Evolutionary conservation across 2,329 filamentous ascomycete species (phyloP).

Genomic region (Cordyceps pruinosa): DNA sequence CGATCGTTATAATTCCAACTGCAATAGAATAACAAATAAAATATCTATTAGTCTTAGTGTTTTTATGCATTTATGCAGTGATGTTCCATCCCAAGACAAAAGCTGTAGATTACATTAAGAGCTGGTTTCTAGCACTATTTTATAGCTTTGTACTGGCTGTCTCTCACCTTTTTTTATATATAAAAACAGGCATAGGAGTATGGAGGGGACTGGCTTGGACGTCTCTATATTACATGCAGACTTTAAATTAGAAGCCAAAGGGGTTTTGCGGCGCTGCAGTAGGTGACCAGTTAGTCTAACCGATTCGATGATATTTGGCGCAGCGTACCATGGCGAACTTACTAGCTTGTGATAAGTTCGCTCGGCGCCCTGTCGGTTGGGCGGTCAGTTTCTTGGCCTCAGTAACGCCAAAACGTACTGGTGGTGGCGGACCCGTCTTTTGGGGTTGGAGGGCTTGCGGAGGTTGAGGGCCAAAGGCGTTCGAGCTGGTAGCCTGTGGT

Average conservation of each 20-base stretch:
- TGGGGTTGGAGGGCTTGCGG: slow-evolving; percentile 41
- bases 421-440: slow-evolving; percentile 63
- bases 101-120: slow-evolving; percentile 3
- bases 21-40: too few species aligned
- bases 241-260: slow-evolving; percentile 39
- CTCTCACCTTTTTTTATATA: neutral
- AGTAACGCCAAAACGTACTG: slow-evolving; percentile 80
- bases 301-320: neutral
- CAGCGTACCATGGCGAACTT: slow-evolving; percentile 41
- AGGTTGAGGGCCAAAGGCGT: slow-evolving; percentile 41
- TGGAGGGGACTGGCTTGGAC: neutral
- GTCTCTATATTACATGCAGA: neutral
- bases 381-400: slow-evolving; percentile 70
- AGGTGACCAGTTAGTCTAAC: neutral
- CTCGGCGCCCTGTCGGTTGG: slow-evolving; percentile 82
- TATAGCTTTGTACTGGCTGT: neutral
- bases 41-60: neutral
- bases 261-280: slow-evolving; percentile 44
- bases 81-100: neutral
- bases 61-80: neutral
- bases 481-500: slow-evolving; percentile 43
- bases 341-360: slow-evolving; percentile 93
- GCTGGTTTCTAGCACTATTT: neutral
- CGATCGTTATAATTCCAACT: too few species aligned
- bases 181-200: neutral